phyloP scores from a whole-genome alignment of 2,329 filamentous ascomycete genomes.

The Blastomyces parvus region DNA sequence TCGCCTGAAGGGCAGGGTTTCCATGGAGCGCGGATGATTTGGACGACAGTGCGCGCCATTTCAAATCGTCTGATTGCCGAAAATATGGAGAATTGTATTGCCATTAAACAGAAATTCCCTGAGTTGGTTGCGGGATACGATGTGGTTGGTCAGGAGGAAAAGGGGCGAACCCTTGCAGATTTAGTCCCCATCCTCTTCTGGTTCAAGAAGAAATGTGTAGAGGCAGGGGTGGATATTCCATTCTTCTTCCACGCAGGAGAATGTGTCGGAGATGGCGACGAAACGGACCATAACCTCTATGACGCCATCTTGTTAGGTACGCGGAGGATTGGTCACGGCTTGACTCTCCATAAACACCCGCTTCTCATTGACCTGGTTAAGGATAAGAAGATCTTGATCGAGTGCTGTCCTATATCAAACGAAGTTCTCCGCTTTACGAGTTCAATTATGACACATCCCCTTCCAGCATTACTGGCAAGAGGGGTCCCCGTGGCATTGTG shows the following conservation, averaged over 20 bases:
- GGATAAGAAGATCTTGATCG: conserved; percentile 76
- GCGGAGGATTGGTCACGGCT: conserved; percentile 79
- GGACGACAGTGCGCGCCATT: conserved; percentile 57
- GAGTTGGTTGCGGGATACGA: conserved; percentile 59
- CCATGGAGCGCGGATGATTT: conserved; percentile 78
- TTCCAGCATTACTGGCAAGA: conserved; percentile 69
- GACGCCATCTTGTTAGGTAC: conserved; percentile 82
- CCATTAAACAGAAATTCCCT: conserved; percentile 54
- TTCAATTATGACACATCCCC: conserved; percentile 65
- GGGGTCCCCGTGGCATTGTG: conserved; percentile 76
- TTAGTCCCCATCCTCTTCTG: conserved; percentile 79
- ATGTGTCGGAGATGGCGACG: conserved; percentile 67
- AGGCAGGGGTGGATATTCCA: conserved; percentile 70
- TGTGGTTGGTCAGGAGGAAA: conserved; percentile 78
- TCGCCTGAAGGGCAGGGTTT: conserved; percentile 64
- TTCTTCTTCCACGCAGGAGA: conserved; percentile 97
- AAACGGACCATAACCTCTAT: conserved; percentile 77
- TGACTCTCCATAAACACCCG: conserved; percentile 84
- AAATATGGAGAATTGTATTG: conserved; percentile 74
- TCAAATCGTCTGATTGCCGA: neutral
- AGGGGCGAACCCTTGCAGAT: conserved; percentile 63
- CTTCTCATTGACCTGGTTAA: conserved; percentile 81
- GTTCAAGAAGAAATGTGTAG: conserved; percentile 77
- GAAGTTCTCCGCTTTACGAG: conserved; percentile 72
- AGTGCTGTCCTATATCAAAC: conserved; percentile 88